A percentile compares a stretch with the other conserved stretches of the same genome.
phyloP scores from a whole-genome alignment of 768 basidiomycete species.

The Podaxis sp. region DNA sequence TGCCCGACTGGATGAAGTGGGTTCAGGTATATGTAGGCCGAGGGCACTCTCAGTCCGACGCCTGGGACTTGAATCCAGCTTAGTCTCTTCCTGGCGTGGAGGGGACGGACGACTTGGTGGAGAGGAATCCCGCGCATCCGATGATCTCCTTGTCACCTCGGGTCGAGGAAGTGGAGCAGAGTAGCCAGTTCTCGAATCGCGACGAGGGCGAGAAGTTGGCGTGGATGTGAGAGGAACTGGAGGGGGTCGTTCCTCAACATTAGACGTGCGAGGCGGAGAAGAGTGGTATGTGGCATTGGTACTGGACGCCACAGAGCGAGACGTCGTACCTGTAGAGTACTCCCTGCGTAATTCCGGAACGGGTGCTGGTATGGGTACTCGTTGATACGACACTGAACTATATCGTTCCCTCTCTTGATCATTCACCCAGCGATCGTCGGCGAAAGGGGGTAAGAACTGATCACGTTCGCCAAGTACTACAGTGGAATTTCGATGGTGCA shows the following conservation, averaged over 20 bases:
- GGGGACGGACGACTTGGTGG: conserved; percentile 8
- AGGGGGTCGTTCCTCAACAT: background rate
- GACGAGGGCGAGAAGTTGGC: conserved; percentile 1
- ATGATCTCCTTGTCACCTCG: background rate
- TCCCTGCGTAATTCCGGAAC: conserved; percentile 11
- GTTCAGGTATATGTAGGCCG: background rate
- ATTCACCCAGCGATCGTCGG: conserved; percentile 4
- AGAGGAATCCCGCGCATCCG: conserved; percentile 2
- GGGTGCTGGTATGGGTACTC: conserved; percentile 1
- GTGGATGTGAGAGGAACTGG: conserved; percentile 6
- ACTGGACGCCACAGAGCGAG: conserved; percentile 2
- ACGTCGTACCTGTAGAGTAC: background rate
- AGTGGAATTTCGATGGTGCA: conserved; percentile 5
- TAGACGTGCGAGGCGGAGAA: conserved; percentile 7
- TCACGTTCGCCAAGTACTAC: conserved; percentile 1
- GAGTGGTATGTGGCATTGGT: conserved; percentile 7
- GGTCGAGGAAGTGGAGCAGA: background rate
- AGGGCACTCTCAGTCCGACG: background rate
- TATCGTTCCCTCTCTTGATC: conserved; percentile 4
- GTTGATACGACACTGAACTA: background rate
- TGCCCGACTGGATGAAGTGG: background rate
- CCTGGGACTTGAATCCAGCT: conserved; percentile 6
- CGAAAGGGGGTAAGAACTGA: conserved; percentile 1
- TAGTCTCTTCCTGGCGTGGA: conserved; percentile 2
- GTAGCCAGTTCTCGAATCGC: conserved; percentile 4